A percentile compares a stretch with the other conserved stretches of the same genome.
Conservation (phyloP, 139 green algal species). For the Zygnema circumcarinatum region DNA sequence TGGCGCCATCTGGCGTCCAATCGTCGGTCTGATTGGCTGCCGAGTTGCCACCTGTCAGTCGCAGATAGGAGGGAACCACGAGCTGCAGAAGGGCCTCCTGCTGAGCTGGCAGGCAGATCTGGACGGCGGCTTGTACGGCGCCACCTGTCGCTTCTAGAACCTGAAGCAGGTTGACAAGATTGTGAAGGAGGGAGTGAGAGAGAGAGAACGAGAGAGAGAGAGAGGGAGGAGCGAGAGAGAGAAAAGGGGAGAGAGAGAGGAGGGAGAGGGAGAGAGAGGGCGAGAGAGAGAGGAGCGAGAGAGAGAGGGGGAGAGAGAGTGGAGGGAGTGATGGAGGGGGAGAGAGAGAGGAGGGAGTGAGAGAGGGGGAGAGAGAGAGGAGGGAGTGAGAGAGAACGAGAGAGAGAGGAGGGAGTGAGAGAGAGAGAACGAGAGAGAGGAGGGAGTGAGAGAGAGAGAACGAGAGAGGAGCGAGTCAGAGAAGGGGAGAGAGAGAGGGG, state of each 20-base stretch:
- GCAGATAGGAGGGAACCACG: background rate
- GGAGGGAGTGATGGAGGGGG: too few species aligned
- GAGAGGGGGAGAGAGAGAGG: too few species aligned
- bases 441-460: background rate
- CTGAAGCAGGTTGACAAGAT: background rate
- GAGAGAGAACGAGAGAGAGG: background rate
- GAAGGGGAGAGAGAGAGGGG: background rate
- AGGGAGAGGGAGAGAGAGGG: background rate
- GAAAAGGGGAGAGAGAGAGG: background rate
- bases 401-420: background rate
- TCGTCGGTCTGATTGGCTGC: background rate
- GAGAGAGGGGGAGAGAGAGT: too few species aligned
- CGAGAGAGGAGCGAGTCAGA: background rate
- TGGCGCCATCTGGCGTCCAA: background rate
- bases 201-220: too few species aligned
- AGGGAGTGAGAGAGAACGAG: too few species aligned
- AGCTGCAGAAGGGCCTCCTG: background rate
- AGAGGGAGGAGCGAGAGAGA: background rate
- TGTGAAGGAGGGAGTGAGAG: background rate
- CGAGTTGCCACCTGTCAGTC: background rate
- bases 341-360: too few species aligned
- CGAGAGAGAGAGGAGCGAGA: too few species aligned
- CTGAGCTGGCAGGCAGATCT: background rate
- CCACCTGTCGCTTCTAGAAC: background rate
- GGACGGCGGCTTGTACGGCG: background rate